These are phyloP conservation scores for Cercospora brassicicola DNA, from an alignment of 2,329 filamentous ascomycete species.

Conservation along the genomic window DNA sequence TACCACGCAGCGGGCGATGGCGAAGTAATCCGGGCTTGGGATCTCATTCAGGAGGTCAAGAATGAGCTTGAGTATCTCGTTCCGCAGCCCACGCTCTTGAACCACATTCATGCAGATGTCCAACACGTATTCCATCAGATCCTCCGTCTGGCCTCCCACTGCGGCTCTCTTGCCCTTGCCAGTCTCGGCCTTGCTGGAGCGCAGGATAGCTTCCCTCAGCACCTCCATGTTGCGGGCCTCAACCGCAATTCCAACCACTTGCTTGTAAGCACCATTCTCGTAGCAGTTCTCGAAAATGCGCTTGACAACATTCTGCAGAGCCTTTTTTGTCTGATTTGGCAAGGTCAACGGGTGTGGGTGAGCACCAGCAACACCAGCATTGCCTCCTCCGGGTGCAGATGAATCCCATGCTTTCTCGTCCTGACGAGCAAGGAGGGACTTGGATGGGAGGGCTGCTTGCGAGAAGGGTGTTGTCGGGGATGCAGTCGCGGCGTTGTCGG, in stretches of 20 bases:
- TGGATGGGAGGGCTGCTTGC: constrained; percentile 87
- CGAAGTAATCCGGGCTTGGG: constrained; percentile 91
- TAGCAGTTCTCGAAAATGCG: constrained; percentile 90
- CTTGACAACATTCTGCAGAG: constrained; percentile 80
- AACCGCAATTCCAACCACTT: constrained; percentile 94
- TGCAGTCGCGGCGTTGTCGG: constrained; percentile 59
- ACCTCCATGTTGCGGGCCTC: constrained; percentile 91
- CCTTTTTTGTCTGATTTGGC: constrained; percentile 71
- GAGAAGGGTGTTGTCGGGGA: constrained; percentile 95
- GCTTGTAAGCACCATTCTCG: constrained; percentile 80
- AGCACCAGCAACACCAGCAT: constrained; percentile 54
- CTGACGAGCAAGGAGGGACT: constrained; percentile 86
- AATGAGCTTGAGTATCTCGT: constrained; percentile 82
- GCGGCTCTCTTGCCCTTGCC: constrained; percentile 59
- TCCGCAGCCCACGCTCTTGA: constrained; percentile 83
- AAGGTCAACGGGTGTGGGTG: constrained; percentile 64
- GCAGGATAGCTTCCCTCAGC: constrained; percentile 79
- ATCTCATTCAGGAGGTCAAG: constrained; percentile 94
- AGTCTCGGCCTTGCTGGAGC: constrained; percentile 84
- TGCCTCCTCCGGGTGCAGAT: constrained; percentile 56
- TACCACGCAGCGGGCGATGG: constrained; percentile 95
- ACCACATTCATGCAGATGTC: constrained; percentile 98
- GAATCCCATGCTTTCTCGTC: constrained; percentile 64
- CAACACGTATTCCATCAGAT: constrained; percentile 93
- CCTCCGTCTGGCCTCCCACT: constrained; percentile 68